These are phyloP conservation scores for Hypoxylon sp. DNA, from an alignment of 2,329 filamentous ascomycete genomes.

Conservation along the genomic window DNA sequence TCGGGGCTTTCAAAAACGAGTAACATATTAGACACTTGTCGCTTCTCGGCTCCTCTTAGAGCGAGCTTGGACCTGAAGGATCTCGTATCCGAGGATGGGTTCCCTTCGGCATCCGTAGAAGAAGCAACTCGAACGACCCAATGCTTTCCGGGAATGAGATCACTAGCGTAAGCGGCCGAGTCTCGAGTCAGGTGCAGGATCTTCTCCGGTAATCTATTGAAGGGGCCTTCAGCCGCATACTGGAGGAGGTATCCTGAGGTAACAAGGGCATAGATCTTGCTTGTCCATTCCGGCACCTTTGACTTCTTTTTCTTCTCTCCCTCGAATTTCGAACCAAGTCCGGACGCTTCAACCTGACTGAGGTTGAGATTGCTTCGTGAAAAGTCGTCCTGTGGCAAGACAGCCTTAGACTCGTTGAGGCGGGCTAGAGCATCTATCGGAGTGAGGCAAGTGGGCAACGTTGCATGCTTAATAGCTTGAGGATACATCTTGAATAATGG, in stretches of 20 bases:
- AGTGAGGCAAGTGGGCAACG: conserved; percentile 74
- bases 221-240: conserved; percentile 77
- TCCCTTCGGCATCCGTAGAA: conserved; percentile 69
- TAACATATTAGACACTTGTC: conserved; percentile 72
- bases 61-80: conserved; percentile 75
- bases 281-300: conserved; percentile 71
- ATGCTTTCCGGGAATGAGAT: conserved; percentile 82
- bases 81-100: conserved; percentile 62
- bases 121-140: conserved; percentile 84
- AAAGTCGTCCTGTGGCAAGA: conserved; percentile 53
- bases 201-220: conserved; percentile 80
- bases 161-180: conserved; percentile 83
- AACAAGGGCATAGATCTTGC: conserved; percentile 79
- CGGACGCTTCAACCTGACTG: conserved; percentile 48
- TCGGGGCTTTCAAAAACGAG: conserved; percentile 79
- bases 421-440: conserved; percentile 78
- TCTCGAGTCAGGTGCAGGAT: conserved; percentile 77
- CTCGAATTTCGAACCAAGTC: conserved; percentile 54
- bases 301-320: conserved; percentile 62
- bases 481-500: conserved; percentile 90
- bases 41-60: conserved; percentile 68
- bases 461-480: conserved; percentile 82
- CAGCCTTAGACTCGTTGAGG: conserved; percentile 65
- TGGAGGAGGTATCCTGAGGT: conserved; percentile 80
- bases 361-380: conserved; percentile 44